A percentile compares a stretch with the other conserved stretches of the same genome.
Evolutionary conservation across 2,329 filamentous ascomycete genomes (phyloP).

Genomic region (Xylaria sp.): DNA sequence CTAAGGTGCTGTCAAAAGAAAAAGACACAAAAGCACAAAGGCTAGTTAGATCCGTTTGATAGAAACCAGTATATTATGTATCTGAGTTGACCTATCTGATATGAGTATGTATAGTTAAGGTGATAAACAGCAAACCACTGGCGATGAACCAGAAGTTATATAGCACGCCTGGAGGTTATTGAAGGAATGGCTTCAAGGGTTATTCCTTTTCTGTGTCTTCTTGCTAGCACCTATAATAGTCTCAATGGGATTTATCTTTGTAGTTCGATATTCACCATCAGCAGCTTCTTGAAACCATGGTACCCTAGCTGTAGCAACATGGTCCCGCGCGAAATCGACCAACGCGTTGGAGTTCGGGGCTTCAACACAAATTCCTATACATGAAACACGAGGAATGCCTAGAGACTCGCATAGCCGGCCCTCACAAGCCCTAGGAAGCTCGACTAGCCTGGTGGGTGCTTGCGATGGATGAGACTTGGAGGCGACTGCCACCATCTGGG

Average conservation of each 20-base stretch:
- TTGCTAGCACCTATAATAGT: constrained; percentile 55
- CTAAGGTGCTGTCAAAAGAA: not conserved
- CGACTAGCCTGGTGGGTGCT: constrained; percentile 66
- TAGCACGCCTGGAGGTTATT: not conserved
- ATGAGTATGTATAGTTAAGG: not conserved
- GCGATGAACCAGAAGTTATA: not conserved
- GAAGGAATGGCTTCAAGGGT: not conserved
- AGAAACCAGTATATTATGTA: not conserved
- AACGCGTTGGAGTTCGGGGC: constrained; percentile 69
- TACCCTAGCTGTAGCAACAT: constrained; percentile 64
- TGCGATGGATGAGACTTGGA: constrained; percentile 56
- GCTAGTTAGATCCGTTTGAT: not conserved
- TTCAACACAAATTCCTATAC: constrained; percentile 67
- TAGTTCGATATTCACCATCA: constrained; percentile 55
- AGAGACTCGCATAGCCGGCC: constrained; percentile 67
- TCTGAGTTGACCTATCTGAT: not conserved
- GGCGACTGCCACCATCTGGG: constrained; percentile 64
- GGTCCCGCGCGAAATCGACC: constrained; percentile 64
- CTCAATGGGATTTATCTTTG: constrained; percentile 61
- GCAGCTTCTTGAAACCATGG: constrained; percentile 66
- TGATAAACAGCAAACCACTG: not conserved
- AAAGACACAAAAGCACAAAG: not conserved
- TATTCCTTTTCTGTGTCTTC: constrained; percentile 39
- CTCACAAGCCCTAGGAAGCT: constrained; percentile 70
- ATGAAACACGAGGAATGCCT: constrained; percentile 72